Evolutionary conservation across 2,329 filamentous ascomycete genomes (phyloP), one percentile per base, ranked within the genome.

Genomic region (Microsporum audouinii): DNA sequence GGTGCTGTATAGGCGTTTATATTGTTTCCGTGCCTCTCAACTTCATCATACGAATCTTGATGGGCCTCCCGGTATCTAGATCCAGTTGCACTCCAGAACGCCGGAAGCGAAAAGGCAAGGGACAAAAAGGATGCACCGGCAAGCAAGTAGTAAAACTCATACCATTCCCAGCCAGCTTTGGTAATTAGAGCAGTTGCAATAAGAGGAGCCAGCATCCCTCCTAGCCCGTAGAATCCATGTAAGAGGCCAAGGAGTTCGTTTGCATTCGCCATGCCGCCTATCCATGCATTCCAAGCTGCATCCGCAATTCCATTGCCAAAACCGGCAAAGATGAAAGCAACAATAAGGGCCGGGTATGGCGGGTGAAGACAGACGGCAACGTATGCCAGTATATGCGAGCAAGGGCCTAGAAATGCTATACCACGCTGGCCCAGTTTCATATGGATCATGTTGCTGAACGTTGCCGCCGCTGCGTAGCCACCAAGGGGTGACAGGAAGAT

Each of bases 111-210:
- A 3, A 80, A 73, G 1, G 73, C 60, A 2, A 86, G 71, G 67
- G 88, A 85, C 27, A 86, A 63, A 2, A 71, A 76, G 0, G 83
- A 80, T 58, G 82, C 70, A 14, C 79, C 64, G 66, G 86, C 79
- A 82, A 89, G 86, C 60, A 89, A 72, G 68, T 89, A 89, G 73
- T 88, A 91, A 72, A 87, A 91, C 7, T 77, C 76, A 67, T 86
- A 89, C 88, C 88, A 92, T 0, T 76, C 75, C 60, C 85, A 71
- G 5, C 75, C 66, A 0, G 74, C 82, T 67, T 84, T 85, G 0
- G 85, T 84, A 38, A 90, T 81, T 80, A 91, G 85, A 14, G 81
- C 80, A 0, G 88, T 89, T 3, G 87, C 87, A 63, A 90, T 79
- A 2, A 89, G 73, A 0, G 88, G 88, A 1, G 80, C 78, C n/a